Evolutionary conservation across 176 grass and related monocot genomes (phyloP).

Genomic region (Raddia distichophylla): DNA sequence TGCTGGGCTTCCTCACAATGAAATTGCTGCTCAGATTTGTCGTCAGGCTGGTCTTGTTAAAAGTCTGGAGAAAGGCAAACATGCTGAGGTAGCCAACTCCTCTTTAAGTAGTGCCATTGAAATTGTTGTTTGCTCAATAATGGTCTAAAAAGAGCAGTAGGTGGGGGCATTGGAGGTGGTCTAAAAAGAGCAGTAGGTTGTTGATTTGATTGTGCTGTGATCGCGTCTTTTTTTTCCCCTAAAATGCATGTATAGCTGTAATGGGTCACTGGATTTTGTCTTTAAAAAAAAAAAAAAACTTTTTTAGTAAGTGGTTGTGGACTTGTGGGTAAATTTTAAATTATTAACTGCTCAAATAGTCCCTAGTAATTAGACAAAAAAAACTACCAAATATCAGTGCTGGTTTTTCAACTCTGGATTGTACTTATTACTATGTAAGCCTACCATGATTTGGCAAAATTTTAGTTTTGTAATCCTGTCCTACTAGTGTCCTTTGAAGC

Average conservation of each 20-base stretch:
- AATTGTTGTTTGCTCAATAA: not conserved
- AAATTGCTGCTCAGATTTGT: constrained; percentile 97
- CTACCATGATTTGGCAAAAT: not conserved
- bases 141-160: not conserved
- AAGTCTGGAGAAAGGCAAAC: constrained; percentile 71
- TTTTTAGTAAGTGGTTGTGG: not conserved
- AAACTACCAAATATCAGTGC: not conserved
- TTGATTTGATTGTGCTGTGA: constrained; percentile 22
- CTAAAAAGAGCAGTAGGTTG: not conserved
- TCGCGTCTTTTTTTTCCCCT: not conserved
- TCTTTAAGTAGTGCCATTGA: constrained; percentile 22
- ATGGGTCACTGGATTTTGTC: too few species aligned
- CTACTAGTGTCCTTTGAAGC: not conserved
- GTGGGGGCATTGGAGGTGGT: not conserved
- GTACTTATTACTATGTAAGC: not conserved
- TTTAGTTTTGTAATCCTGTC: constrained; percentile 10
- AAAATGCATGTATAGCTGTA: not conserved
- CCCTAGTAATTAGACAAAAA: not conserved
- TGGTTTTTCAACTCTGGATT: constrained; percentile 3
- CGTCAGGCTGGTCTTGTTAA: constrained; percentile 95
- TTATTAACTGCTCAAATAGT: not conserved
- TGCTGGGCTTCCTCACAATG: constrained; percentile 92
- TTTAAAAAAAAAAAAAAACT: too few species aligned
- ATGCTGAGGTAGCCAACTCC: constrained; percentile 44
- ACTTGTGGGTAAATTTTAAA: too few species aligned